These are phyloP conservation scores for Uncinocarpus reesii DNA, from an alignment of 2,329 filamentous ascomycete species.

Conservation along the genomic window DNA sequence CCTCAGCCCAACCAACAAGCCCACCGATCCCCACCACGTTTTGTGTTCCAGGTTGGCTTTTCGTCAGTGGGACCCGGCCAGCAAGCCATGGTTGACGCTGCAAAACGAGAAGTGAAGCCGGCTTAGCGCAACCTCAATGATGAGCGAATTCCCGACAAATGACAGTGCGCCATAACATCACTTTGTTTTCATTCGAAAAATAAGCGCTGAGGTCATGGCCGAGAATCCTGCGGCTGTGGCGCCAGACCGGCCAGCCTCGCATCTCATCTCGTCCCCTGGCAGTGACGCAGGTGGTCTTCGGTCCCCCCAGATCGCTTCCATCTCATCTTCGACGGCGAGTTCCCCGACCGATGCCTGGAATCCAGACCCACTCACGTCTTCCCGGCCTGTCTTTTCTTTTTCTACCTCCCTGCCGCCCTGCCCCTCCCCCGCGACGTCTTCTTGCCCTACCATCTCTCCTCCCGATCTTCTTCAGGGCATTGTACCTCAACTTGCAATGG, in stretches of 20 bases:
- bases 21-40: slow-evolving; percentile 3
- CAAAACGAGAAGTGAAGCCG: not conserved
- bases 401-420: slow-evolving; percentile 8
- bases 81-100: not conserved
- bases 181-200: not conserved
- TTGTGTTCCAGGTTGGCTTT: not conserved
- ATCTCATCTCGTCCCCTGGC: not conserved
- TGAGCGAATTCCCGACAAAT: not conserved
- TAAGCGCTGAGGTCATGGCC: not conserved
- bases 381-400: slow-evolving; percentile 2
- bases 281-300: not conserved
- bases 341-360: not conserved
- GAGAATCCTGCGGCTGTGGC: slow-evolving; percentile 5
- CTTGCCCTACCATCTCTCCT: not conserved
- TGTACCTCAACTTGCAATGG: slow-evolving; percentile 15
- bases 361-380: not conserved
- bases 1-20: not conserved
- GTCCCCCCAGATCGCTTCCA: not conserved
- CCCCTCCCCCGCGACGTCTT: slow-evolving; percentile 9
- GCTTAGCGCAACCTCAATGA: not conserved
- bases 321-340: not conserved
- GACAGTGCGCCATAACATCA: not conserved
- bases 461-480: slow-evolving; percentile 5
- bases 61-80: not conserved
- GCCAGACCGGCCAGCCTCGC: not conserved